A percentile compares a stretch with the other conserved stretches of the same genome.
These are phyloP conservation scores for Coprinopsis marcescibilis DNA, from an alignment of 768 basidiomycete species.

Conservation along the genomic window DNA sequence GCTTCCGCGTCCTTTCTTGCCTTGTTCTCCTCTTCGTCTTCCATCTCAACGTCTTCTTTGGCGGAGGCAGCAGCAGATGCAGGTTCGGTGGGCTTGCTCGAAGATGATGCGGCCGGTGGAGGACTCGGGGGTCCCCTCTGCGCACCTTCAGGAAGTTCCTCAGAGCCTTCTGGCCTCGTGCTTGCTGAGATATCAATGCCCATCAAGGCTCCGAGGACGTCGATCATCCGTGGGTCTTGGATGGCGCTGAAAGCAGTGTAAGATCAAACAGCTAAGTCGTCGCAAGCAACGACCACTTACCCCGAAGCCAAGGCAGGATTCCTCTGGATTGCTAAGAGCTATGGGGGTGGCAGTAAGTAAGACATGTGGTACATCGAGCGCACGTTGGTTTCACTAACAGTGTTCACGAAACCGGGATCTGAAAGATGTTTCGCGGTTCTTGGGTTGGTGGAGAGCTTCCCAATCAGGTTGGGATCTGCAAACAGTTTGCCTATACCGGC, in stretches of 20 bases:
- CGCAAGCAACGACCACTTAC: constrained; percentile 32
- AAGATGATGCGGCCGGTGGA: constrained; percentile 37
- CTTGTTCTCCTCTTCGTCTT: constrained; percentile 63
- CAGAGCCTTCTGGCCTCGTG: constrained; percentile 76
- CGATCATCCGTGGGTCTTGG: constrained; percentile 88
- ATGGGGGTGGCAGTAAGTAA: constrained; percentile 12
- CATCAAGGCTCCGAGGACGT: constrained; percentile 89
- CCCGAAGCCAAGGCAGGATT: constrained; percentile 59
- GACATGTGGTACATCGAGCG: constrained; percentile 4
- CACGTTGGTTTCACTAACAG: constrained; percentile 29
- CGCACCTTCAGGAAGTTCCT: constrained; percentile 66
- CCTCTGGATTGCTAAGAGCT: constrained; percentile 64
- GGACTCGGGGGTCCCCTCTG: constrained; percentile 28
- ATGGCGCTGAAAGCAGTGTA: constrained; percentile 37
- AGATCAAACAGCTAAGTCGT: constrained; percentile 1
- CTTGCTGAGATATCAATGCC: constrained; percentile 89
- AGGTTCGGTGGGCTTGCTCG: constrained; percentile 34
- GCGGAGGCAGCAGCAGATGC: constrained; percentile 37
- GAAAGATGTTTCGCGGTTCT: constrained; percentile 79
- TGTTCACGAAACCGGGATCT: constrained; percentile 77
- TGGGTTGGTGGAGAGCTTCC: constrained; percentile 82
- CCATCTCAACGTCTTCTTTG: constrained; percentile 66
- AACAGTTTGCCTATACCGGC: constrained; percentile 73
- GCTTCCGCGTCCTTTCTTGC: constrained; percentile 75
- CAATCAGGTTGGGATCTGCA: constrained; percentile 74